phyloP scores from a whole-genome alignment of 1,284 basidiomycete genomes.

The Sanghuangporus weigelae region DNA sequence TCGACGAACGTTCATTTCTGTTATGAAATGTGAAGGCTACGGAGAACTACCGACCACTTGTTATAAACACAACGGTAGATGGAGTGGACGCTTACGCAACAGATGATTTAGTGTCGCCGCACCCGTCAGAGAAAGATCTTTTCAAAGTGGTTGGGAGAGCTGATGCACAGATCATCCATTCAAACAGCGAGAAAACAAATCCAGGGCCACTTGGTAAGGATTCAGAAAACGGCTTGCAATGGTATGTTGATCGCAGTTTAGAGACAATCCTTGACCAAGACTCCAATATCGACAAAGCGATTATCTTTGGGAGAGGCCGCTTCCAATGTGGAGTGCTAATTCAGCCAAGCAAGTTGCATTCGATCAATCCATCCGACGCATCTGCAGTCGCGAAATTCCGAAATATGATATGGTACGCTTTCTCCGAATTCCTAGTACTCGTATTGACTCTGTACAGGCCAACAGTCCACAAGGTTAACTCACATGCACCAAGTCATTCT shows the following conservation, averaged over 20 bases:
- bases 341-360: slow-evolving; percentile 29
- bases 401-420: slow-evolving; percentile 30
- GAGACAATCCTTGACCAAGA: slow-evolving; percentile 28
- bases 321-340: slow-evolving; percentile 40
- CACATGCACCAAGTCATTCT: slow-evolving; percentile 2
- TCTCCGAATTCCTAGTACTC: neutral
- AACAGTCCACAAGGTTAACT: slow-evolving; percentile 20
- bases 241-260: neutral
- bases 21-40: neutral
- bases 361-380: slow-evolving; percentile 29
- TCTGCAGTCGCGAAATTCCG: slow-evolving; percentile 28
- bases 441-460: slow-evolving; percentile 15
- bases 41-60: slow-evolving; percentile 1
- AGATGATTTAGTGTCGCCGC: slow-evolving; percentile 39
- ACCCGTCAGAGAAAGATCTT: slow-evolving; percentile 37
- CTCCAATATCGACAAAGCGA: slow-evolving; percentile 27
- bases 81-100: slow-evolving; percentile 31
- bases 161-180: slow-evolving; percentile 50
- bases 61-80: slow-evolving; percentile 26
- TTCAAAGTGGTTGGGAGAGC: slow-evolving; percentile 42
- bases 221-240: neutral
- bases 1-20: neutral
- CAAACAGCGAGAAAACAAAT: slow-evolving; percentile 48
- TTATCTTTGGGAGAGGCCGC: slow-evolving; percentile 38
- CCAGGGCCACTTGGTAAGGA: slow-evolving; percentile 35